Base-by-base conservation (phyloP, 495 filamentous ascomycete species). In the Aspergillus avenaceus region DNA sequence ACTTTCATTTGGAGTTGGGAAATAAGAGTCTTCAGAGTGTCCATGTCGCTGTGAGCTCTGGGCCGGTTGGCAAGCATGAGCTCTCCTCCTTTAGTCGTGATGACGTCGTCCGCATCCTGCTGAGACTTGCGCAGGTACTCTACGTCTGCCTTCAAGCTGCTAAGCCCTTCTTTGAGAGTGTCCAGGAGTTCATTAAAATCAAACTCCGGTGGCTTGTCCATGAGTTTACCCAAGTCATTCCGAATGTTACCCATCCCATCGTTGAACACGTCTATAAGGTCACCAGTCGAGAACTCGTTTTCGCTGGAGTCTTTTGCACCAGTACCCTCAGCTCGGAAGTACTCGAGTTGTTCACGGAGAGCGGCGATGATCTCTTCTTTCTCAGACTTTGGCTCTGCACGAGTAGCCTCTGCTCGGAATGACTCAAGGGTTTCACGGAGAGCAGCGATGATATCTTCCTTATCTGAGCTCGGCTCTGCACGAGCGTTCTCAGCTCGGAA, bases 161-260 rank as follows among this genome's bases (percentile, higher is more conserved):
- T 81, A 11, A 96, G 68, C 0, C 91, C 91, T 34, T 83, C 83
- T 55, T 85, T 93, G 42, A 97, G 76, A 2, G 88, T 86, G 45
- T 95, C 88, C 5, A 95, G 76, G 38, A 95, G 91, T 60, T 95
- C 90, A 45, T 90, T 84, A 48, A 83, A 88, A 14, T 87, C 90
- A 64, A 90, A 79, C 53, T 90, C 87, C 1, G 82, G 73, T 5
- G 90, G 87, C 71, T 90, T 90, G 54, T 91, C 82, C 19, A 83
- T 67, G 12, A 91, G 76, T 55, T 83, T 90, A 49, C 87, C 82
- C n/a, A 97, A 73, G 58, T 91, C 87, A 9, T 73, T 66, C 8
- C 84, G 81, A 26, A 97, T 78, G 3, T 79, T 77, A 41, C 84
- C 84, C 6, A 96, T 80, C 14, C 90, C 89, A 37, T 95, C 88